Evolutionary conservation across 768 basidiomycete species (phyloP), one percentile per base, ranked within the genome.

Genomic region (Podaxis sp.): DNA sequence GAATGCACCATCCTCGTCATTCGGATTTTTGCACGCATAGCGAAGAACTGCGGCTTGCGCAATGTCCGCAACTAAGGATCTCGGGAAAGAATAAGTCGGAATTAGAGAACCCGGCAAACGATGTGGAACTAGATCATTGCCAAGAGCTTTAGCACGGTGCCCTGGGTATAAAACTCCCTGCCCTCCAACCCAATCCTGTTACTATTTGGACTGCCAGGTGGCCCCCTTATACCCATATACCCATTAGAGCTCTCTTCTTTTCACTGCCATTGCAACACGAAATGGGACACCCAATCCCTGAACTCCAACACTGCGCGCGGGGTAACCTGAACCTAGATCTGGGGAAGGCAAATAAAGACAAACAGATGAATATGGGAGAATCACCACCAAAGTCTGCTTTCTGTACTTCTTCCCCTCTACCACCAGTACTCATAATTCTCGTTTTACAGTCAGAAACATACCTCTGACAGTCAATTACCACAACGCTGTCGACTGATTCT

Each of bases 331-430:
- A 22, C 55, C 12, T 64, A 49, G 51, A 59, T 55, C 1, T 41
- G 64, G 58, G 56, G 44, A 36, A 55, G 52, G n/a, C 65, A 68
- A 71, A 67, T 64, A 69, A 62, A 54, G 65, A 64, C 66, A 70
- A 71, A 64, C 70, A 69, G 37, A 26, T 60, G 44, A 65, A 52
- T 54, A 55, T 63, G 57, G 60, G 48, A 30, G 62, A 61, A 33
- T 55, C 49, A 17, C 20, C 49, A 11, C 12, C 65, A 24, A 60
- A 36, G 67, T 68, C 57, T 58, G 66, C 56, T 58, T 64, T 60
- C 20, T 28, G 52, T 54, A 37, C 33, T 64, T 8, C 53, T 61
- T 57, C 55, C 63, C 63, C 58, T 62, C 28, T 41, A 63, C 61
- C 60, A 40, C 57, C 56, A 33, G 33, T 15, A 56, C 53, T 56